Evolutionary conservation across 192 early-diverging fungal genomes (phyloP), one percentile per base, ranked within the genome.

Genomic region (Coemansia sp.): DNA sequence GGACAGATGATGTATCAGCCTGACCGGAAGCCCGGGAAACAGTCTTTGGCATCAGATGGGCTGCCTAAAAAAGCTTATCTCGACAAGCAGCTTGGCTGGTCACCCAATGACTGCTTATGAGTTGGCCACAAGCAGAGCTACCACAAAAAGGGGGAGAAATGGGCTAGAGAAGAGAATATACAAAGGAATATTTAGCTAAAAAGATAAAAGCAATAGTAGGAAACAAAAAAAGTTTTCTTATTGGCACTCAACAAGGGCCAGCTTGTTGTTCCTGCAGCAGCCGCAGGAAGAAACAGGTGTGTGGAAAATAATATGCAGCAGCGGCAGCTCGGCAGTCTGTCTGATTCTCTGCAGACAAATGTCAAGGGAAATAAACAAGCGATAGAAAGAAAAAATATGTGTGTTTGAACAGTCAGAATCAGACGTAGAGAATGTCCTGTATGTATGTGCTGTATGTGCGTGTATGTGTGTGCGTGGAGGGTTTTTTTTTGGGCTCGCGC

Each of bases 11-110:
- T n/a, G 60, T 48, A 20, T 61, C 64, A 22, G 60, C 23, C 30
- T 39, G 59, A 53, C 24, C 49, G 16, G 61, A 39, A 25, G 61
- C 56, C 23, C 65, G 55, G 54, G 68, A 22, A 23, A 64, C 46
- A 13, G 60, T 64, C 16, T 51, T 60, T 19, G 74, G 57, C 74
- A 76, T 76, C 29, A 51, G 42, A 27, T 48, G 45, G 54, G 3
- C 35, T 34, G 36, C 50, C 50, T 49, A 16, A 13, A 42, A 42
- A 13, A 42, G 6, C 13, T 0, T 9, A 42, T 42, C 39, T 16
- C 39, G 13, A 13, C 39, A 16, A 42, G 39, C 39, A 42, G 39
- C 39, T 42, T 5, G 39, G 3, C 39, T 9, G 39, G 39, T 32
- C 30, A 32, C 30, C 30, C 30, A 32, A 42, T 42, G 16, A 42